Conservation (phyloP, 2,329 filamentous ascomycete genomes). For the Penicillium frequentans region DNA sequence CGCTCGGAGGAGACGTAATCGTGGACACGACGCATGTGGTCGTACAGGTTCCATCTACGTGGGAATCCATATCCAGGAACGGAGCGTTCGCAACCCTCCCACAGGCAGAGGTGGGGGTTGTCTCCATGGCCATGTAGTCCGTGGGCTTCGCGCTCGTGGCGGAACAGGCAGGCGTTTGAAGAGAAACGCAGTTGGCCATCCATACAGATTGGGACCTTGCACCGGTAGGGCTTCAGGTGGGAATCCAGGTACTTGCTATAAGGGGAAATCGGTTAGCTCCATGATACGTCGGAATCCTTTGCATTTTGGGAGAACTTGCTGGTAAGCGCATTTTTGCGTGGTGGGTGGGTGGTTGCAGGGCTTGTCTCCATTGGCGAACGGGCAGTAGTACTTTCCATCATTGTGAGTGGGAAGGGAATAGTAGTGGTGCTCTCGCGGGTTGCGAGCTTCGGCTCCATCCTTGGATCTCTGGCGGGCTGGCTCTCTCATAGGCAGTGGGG, state of each 20-base stretch:
- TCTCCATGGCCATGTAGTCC: slow-evolving; percentile 93
- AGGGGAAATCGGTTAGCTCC: slow-evolving; percentile 22
- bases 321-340: slow-evolving; percentile 98
- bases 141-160: slow-evolving; percentile 93
- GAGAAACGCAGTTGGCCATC: slow-evolving; percentile 90
- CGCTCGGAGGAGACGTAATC: slow-evolving; percentile 52
- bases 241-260: slow-evolving; percentile 94
- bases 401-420: slow-evolving; percentile 43
- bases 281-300: slow-evolving; percentile 1
- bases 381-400: slow-evolving; percentile 92
- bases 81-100: slow-evolving; percentile 82
- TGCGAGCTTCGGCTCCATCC: slow-evolving; percentile 38
- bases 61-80: slow-evolving; percentile 85
- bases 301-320: slow-evolving; percentile 61
- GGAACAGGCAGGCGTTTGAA: slow-evolving; percentile 89
- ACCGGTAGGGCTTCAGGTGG: slow-evolving; percentile 93
- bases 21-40: slow-evolving; percentile 97
- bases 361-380: slow-evolving; percentile 66
- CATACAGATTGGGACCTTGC: slow-evolving; percentile 81
- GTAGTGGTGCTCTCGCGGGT: slow-evolving; percentile 44
- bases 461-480: slow-evolving; percentile 37
- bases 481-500: slow-evolving; percentile 34
- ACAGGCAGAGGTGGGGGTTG: slow-evolving; percentile 87
- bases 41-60: slow-evolving; percentile 90
- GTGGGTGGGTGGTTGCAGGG: slow-evolving; percentile 89